Percentiles rank a stretch among this genome's conserved stretches.
phyloP scores from a whole-genome alignment of 805 yeast species.

The Zygotorulaspora florentina region DNA sequence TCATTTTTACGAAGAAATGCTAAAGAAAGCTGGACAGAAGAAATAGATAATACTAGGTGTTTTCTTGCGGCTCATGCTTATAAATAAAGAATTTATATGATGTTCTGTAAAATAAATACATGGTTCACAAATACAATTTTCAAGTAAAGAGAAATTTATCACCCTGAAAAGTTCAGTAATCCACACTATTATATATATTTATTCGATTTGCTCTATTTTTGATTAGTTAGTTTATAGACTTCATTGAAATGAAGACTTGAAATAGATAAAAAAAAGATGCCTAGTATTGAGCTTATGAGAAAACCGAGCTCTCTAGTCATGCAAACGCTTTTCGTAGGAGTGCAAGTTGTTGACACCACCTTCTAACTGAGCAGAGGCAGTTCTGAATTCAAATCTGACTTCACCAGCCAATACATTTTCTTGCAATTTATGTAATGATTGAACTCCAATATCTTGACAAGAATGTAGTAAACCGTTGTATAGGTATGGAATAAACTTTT shows the following conservation, averaged over 20 bases:
- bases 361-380: constrained; percentile 97
- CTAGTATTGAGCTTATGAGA: neutral
- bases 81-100: neutral
- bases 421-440: constrained; percentile 60
- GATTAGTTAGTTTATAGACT: too few species aligned
- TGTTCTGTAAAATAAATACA: too few species aligned
- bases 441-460: constrained; percentile 94
- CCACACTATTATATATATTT: too few species aligned
- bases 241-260: too few species aligned
- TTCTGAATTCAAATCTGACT: constrained; percentile 93
- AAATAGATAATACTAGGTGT: constrained; percentile 3
- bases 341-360: constrained; percentile 97
- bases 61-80: neutral
- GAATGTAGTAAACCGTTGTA: constrained; percentile 97
- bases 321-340: constrained; percentile 96
- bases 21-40: constrained; percentile 19
- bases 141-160: too few species aligned
- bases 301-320: constrained; percentile 50
- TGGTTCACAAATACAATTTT: too few species aligned
- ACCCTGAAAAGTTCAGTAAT: too few species aligned
- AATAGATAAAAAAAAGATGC: neutral
- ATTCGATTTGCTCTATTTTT: too few species aligned
- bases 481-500: constrained; percentile 90
- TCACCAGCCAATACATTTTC: constrained; percentile 58
- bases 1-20: constrained; percentile 43